Evolutionary conservation across 441 rosid species (phyloP).

Genomic region (Erodium moschatum): DNA sequence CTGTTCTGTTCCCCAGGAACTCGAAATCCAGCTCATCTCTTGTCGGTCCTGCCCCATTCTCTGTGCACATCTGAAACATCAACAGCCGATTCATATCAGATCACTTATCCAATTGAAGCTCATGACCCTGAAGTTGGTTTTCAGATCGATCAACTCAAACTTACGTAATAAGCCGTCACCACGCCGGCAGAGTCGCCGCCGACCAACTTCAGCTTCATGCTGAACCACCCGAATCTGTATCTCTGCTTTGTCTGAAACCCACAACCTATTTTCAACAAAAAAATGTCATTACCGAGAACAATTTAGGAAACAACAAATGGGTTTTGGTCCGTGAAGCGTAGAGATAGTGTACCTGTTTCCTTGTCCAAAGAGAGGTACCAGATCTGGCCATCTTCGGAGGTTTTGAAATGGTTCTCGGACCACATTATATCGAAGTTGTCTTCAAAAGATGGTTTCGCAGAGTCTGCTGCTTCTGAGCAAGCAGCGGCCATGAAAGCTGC

Average conservation of each 20-base stretch:
- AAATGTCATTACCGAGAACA: background rate
- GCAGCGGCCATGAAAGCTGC: slow-evolving; percentile 35
- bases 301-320: too few relatives aligned
- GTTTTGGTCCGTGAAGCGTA: too few relatives aligned
- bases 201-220: slow-evolving; percentile 76
- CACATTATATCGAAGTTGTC: slow-evolving; percentile 90
- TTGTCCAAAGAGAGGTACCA: slow-evolving; percentile 89
- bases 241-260: slow-evolving; percentile 74
- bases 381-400: slow-evolving; percentile 92
- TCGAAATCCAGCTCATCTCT: slow-evolving; percentile 55
- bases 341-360: slow-evolving; percentile 54
- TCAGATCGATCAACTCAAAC: background rate
- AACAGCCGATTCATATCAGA: background rate
- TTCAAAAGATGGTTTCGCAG: slow-evolving; percentile 49
- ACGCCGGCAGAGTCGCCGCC: slow-evolving; percentile 79
- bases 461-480: slow-evolving; percentile 28
- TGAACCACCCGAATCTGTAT: slow-evolving; percentile 71
- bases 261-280: slow-evolving; percentile 33
- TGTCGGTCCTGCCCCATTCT: slow-evolving; percentile 40
- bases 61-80: slow-evolving; percentile 54
- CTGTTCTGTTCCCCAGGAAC: slow-evolving; percentile 59
- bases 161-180: slow-evolving; percentile 72
- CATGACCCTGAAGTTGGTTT: background rate
- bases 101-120: too few relatives aligned
- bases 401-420: slow-evolving; percentile 84